Base-by-base conservation (phyloP, 257 asterid genomes). In the Solanum tarapatanum region DNA sequence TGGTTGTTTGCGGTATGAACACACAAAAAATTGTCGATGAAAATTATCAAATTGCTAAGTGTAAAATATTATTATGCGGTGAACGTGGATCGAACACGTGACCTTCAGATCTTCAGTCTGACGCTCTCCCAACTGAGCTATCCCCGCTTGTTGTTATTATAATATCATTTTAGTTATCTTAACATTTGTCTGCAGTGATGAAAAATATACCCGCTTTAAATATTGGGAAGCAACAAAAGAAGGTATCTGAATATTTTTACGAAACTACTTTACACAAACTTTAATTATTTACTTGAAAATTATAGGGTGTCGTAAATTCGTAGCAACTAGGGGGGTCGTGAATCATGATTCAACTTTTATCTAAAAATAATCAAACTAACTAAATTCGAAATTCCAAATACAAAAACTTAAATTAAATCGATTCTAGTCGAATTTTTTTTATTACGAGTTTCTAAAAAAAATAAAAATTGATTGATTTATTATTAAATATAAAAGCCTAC, bases 81-180 rank as follows among this genome's bases (percentile, higher is more conserved):
- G 98, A 94, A 87, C 98, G 98, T 94, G 98, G 98, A 95, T 94
- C 98, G 96, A 94, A 94, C 98, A 94, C 98, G 98, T 88, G 97
- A 93, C 98, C 97, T 93, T 95, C 95, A 91, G 92, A 92, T 91
- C 94, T 93, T 90, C 95, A 94, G 98, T 94, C 95, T 94, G 98
- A 93, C 95, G 98, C 97, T 94, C 97, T 93, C 97, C 98, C 97
- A 94, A 95, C 94, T 94, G 97, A 93, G 96, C 97, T 95, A 94
- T 95, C 96, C 96, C 97, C 96, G 94, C 97, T 36, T 37, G 5
- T 66, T 26, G 1, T 41, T 41, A 43, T 11, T 3, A 3, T 43
- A 43, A 43, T 43, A 41, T 3, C 48, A 1, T 41, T 41, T 41
- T 41, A 43, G 2, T 43, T 43, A 43, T 43, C 0, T 43, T 43